Evolutionary conservation across 148 eudicot species (phyloP).

Genomic region (Linanthus parryae): DNA sequence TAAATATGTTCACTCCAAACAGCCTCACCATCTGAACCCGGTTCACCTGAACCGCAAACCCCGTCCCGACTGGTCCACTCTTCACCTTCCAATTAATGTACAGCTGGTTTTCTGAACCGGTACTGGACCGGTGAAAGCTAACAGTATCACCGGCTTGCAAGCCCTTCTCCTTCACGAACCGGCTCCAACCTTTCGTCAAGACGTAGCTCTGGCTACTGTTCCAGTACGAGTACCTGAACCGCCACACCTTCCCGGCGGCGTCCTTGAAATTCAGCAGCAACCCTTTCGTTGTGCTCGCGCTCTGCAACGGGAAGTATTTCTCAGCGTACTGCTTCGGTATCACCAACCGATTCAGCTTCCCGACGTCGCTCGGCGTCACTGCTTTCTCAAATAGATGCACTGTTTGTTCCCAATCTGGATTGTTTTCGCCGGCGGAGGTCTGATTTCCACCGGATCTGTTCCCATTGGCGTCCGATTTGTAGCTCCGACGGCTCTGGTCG

Average conservation of each 20-base stretch:
- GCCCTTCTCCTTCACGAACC: constrained; percentile 65
- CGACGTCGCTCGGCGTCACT: constrained; percentile 77
- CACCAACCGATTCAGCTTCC: constrained; percentile 65
- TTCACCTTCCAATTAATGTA: constrained; percentile 5
- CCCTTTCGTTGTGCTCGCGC: constrained; percentile 36
- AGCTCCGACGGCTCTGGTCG: constrained; percentile 36
- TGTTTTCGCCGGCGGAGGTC: not conserved
- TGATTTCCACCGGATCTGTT: not conserved
- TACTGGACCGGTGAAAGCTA: constrained; percentile 6
- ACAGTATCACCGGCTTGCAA: constrained; percentile 18
- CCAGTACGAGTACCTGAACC: constrained; percentile 42
- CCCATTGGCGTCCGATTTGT: not conserved
- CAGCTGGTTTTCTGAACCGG: constrained; percentile 2
- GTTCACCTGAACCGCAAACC: not conserved
- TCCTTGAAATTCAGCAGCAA: constrained; percentile 65
- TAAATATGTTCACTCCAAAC: constrained; percentile 4
- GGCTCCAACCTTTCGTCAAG: constrained; percentile 67
- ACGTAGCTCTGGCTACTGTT: constrained; percentile 74
- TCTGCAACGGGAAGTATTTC: constrained; percentile 58
- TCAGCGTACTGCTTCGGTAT: constrained; percentile 82
- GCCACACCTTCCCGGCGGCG: constrained; percentile 5
- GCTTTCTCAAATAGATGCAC: constrained; percentile 58
- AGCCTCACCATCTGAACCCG: not conserved
- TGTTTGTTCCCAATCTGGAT: constrained; percentile 12
- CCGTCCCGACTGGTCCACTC: not conserved